Evolutionary conservation across 2,329 filamentous ascomycete species (phyloP).

Genomic region (Raffaelea deltoideospora): DNA sequence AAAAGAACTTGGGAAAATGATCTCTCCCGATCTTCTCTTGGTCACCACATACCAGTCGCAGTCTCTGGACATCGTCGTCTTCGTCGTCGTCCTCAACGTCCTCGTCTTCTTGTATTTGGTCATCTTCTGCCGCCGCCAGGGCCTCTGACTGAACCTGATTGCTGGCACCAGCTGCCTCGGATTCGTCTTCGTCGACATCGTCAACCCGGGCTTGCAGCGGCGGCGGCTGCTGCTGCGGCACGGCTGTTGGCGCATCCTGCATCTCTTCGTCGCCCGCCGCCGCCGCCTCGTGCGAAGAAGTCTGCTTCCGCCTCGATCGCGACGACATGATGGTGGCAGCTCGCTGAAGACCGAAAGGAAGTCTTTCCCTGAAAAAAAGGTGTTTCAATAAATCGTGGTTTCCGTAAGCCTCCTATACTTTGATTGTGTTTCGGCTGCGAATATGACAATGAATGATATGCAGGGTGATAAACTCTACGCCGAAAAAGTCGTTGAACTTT

Average conservation of each 20-base stretch:
- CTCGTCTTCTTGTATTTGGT: slow-evolving; percentile 1
- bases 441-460: too few species aligned
- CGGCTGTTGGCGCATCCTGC: slow-evolving; percentile 23
- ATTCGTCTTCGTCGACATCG: not conserved
- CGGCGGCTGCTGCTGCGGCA: slow-evolving; percentile 10
- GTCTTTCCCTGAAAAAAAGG: too few species aligned
- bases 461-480: too few species aligned
- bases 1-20: not conserved
- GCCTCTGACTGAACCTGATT: not conserved
- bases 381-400: too few species aligned
- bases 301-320: slow-evolving; percentile 6
- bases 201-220: too few species aligned
- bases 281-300: slow-evolving; percentile 6
- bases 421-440: too few species aligned
- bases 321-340: slow-evolving; percentile 5
- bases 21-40: not conserved
- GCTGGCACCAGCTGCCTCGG: too few species aligned
- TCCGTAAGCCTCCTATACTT: too few species aligned
- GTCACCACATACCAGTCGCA: slow-evolving; percentile 39
- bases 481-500: too few species aligned
- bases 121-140: slow-evolving; percentile 9
- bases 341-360: too few species aligned
- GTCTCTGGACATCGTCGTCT: slow-evolving; percentile 36
- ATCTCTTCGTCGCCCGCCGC: slow-evolving; percentile 22
- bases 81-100: slow-evolving; percentile 15